Conservation (phyloP, 345 rosid species). For the Euphorbia tirucalli region DNA sequence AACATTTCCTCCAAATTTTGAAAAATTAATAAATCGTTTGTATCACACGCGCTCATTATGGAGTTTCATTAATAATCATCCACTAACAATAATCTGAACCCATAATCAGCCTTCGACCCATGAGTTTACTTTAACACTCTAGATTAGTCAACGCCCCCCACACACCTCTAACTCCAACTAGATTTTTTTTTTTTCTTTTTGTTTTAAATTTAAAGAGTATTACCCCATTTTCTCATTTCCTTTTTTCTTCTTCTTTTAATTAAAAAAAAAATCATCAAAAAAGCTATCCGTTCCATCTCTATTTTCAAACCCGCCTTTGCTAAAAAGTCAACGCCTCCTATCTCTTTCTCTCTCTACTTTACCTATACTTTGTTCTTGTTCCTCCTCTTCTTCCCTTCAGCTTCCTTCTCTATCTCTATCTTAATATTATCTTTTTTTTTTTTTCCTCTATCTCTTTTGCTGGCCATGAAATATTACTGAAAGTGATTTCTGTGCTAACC, state of each 20-base stretch:
- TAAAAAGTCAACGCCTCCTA: constrained; percentile 71
- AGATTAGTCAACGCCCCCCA: constrained; percentile 42
- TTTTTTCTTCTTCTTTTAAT: neutral
- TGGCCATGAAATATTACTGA: constrained; percentile 26
- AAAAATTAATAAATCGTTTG: neutral
- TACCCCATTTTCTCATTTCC: neutral
- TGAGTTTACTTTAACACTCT: constrained; percentile 22
- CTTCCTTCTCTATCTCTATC: constrained; percentile 19
- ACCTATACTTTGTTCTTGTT: constrained; percentile 18
- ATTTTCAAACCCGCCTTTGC: constrained; percentile 29
- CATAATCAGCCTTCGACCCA: neutral
- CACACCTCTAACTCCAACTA: neutral
- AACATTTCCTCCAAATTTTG: neutral
- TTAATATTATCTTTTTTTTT: neutral
- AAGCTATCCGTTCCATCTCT: constrained; percentile 12
- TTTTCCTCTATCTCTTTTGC: constrained; percentile 10
- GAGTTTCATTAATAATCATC: neutral
- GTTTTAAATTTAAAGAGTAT: neutral
- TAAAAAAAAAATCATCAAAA: constrained; percentile 14
- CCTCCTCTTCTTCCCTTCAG: constrained; percentile 8
- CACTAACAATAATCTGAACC: neutral
- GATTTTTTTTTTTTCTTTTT: neutral
- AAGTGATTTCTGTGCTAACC: constrained; percentile 1
- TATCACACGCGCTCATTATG: constrained; percentile 15
- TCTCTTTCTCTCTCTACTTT: constrained; percentile 21